Conservation (phyloP, 768 basidiomycete genomes). For the Daedaleopsis sinensis region DNA sequence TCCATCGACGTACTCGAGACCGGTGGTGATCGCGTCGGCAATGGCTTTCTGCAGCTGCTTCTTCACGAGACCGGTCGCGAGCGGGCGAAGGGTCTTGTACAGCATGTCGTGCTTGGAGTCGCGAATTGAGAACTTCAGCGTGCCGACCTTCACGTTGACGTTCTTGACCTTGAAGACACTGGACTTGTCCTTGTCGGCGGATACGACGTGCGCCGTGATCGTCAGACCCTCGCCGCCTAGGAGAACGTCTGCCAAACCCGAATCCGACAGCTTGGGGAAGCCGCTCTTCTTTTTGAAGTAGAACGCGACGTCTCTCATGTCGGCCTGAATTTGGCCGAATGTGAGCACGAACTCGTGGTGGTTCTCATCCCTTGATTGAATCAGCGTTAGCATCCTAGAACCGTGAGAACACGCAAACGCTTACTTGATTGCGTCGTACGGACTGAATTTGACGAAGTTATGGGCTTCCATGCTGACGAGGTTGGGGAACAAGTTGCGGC, state of each 20-base stretch:
- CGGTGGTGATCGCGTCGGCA: slow-evolving; percentile 71
- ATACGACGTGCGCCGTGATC: slow-evolving; percentile 63
- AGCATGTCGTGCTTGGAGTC: slow-evolving; percentile 89
- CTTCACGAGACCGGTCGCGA: slow-evolving; percentile 85
- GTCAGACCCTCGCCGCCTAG: slow-evolving; percentile 83
- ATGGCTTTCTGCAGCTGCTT: slow-evolving; percentile 66
- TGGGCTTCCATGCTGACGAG: slow-evolving; percentile 71
- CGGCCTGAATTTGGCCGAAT: slow-evolving; percentile 86
- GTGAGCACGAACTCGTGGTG: slow-evolving; percentile 77
- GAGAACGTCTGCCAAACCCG: slow-evolving; percentile 83
- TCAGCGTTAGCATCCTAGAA: too few relatives aligned
- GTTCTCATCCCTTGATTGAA: slow-evolving; percentile 47
- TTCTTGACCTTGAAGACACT: slow-evolving; percentile 76
- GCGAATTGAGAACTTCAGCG: slow-evolving; percentile 87
- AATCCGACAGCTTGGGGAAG: slow-evolving; percentile 78
- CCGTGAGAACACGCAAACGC: too few relatives aligned
- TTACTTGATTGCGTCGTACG: slow-evolving; percentile 54
- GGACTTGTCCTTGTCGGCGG: slow-evolving; percentile 61
- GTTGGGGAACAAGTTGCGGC: slow-evolving; percentile 89
- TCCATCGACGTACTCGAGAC: slow-evolving; percentile 85
- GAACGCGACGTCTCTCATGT: slow-evolving; percentile 93
- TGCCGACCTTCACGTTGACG: slow-evolving; percentile 80
- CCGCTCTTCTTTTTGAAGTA: slow-evolving; percentile 88
- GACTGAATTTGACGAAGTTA: slow-evolving; percentile 85
- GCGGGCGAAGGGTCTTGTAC: slow-evolving; percentile 82